Conservation (phyloP, 768 basidiomycete genomes). For the Mycena maculata region DNA sequence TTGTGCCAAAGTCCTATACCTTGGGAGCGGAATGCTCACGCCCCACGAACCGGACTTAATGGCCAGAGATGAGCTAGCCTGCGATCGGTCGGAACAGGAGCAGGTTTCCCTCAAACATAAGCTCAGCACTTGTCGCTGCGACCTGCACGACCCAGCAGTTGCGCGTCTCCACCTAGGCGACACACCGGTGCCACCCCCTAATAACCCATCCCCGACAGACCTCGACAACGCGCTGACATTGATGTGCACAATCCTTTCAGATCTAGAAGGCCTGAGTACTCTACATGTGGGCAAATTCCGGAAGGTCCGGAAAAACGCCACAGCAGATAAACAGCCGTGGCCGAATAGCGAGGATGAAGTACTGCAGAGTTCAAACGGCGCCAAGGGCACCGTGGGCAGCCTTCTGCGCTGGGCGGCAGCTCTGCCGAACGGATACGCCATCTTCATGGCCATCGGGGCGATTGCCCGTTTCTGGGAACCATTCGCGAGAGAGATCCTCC, state of each 20-base stretch:
- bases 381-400: background rate
- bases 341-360: too few species aligned
- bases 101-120: background rate
- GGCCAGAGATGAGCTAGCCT: background rate
- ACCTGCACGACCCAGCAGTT: background rate
- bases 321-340: too few species aligned
- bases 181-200: background rate
- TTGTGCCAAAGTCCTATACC: background rate
- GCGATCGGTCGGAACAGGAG: background rate
- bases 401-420: background rate
- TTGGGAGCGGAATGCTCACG: background rate
- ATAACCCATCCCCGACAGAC: background rate
- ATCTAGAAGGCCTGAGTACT: background rate
- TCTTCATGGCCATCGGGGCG: background rate
- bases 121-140: background rate
- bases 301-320: background rate
- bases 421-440: background rate
- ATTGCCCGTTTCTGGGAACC: constrained; percentile 2
- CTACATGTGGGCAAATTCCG: background rate
- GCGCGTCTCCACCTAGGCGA: background rate
- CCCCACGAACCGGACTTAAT: background rate
- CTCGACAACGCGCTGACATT: background rate
- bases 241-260: background rate
- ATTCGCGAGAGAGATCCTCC: background rate
- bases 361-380: background rate